Evolutionary conservation across 306 rosid species (phyloP), one percentile per base, ranked within the genome.

Genomic region (Cucurbita ficifolia): DNA sequence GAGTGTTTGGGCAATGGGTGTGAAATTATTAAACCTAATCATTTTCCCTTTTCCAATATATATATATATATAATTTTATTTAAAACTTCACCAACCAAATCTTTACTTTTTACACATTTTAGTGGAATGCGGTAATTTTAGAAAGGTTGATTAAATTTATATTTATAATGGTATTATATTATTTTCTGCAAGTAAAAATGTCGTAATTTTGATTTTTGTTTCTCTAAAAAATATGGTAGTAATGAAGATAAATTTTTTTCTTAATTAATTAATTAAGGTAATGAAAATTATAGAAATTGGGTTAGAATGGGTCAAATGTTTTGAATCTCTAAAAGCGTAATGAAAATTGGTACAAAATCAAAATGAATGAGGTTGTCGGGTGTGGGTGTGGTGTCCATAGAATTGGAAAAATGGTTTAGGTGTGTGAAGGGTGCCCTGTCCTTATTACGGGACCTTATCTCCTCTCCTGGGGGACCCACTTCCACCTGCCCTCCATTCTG

Each of bases 361-460:
- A 67, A 67, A 67, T 10, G 72, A 42, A 42, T 67, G 72, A 67
- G 72, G 72, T 43, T 67, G 72, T 65, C 72, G 54, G 72, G 18
- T 67, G 72, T 43, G 54, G 72, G 18, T 67, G 72, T 43, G 18
- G 18, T 65, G 54, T 67, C 72, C 72, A 38, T 45, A 9, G 72
- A 43, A 8, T 43, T 43, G 72, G 72, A 42, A 67, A 43, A 43
- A 18, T 12, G 10, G 48, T 43, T 43, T 43, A 8, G 48, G 48
- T 10, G 48, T 43, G 48, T 43, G 48, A 43, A 43, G 48, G 42
- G 48, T 43, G 12, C 48, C 48, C 11, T 43, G 48, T 43, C 48
- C 48, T 43, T 43, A 29, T 63, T 63, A 63, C 50, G 40, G 35
- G 8, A 63, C 72, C 71, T 64, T 50, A 10, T 18, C 51, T 63